Evolutionary conservation across 163 green algal genomes (phyloP).

Genomic region (Trebouxia gelatinosa): DNA sequence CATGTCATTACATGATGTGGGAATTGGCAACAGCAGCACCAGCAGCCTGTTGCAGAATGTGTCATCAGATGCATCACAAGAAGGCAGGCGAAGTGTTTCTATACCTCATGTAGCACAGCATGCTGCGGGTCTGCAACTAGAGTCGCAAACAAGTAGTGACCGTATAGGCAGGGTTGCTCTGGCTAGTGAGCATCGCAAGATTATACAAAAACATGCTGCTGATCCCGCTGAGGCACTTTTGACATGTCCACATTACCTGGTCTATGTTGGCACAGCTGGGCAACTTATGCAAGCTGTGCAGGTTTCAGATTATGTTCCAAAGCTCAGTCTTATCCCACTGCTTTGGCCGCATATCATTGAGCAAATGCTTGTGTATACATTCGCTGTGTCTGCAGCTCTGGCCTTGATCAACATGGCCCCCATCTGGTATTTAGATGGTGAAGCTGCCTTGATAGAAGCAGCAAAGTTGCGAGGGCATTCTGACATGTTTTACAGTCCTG

Average conservation of each 20-base stretch:
- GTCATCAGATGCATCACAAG: no score
- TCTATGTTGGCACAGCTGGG: constrained; percentile 24
- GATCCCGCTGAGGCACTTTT: background rate
- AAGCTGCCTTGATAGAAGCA: constrained; percentile 27
- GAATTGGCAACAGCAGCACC: no score
- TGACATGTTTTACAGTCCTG: constrained; percentile 4
- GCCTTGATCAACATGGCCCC: constrained; percentile 43
- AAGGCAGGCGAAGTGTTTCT: no score
- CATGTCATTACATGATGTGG: no score
- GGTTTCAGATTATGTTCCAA: constrained; percentile 15
- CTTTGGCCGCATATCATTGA: constrained; percentile 31
- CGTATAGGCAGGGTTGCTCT: constrained; percentile 11
- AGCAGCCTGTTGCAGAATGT: no score
- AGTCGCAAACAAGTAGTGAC: no score
- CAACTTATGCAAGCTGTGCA: constrained; percentile 18
- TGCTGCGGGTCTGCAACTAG: no score
- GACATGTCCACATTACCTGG: constrained; percentile 11
- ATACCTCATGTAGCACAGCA: no score
- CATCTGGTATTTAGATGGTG: constrained; percentile 34
- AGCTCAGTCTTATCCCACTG: constrained; percentile 19
- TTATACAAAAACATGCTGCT: background rate
- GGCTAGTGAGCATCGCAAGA: constrained; percentile 11
- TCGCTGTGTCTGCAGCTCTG: constrained; percentile 38
- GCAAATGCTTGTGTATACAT: constrained; percentile 37
- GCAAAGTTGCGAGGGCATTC: background rate